Conservation (phyloP, 176 grass and related monocot genomes). For the Cenchrus fungigraminus region DNA sequence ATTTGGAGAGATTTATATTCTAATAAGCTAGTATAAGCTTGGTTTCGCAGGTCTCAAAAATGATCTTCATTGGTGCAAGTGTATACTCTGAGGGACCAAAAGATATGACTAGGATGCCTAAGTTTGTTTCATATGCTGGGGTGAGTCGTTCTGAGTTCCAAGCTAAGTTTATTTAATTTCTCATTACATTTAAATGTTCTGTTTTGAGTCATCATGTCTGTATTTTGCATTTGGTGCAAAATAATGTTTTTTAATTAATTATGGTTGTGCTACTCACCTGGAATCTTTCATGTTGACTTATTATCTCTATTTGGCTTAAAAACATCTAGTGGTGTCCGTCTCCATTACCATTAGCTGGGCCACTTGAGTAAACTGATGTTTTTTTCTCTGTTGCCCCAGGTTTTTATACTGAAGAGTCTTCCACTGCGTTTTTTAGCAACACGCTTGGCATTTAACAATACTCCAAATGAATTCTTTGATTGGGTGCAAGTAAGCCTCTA, state of each 20-base stretch:
- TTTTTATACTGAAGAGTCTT: conserved; percentile 76
- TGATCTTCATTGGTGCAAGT: conserved; percentile 93
- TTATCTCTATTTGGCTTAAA: conserved; percentile 5
- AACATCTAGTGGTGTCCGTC: neutral
- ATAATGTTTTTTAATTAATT: neutral
- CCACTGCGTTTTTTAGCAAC: conserved; percentile 69
- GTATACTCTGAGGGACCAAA: conserved; percentile 76
- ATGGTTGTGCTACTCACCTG: conserved; percentile 7
- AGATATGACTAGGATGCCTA: conserved; percentile 76
- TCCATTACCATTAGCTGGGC: conserved; percentile 11
- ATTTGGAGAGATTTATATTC: conserved; percentile 1
- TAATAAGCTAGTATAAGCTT: conserved; percentile 22
- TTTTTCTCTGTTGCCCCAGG: conserved; percentile 44
- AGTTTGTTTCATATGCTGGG: conserved; percentile 76
- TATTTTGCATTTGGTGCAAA: conserved; percentile 7
- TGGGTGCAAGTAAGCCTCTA: conserved; percentile 74
- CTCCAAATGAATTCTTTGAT: conserved; percentile 62
- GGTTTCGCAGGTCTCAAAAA: conserved; percentile 69
- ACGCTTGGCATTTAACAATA: conserved; percentile 59
- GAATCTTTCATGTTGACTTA: conserved; percentile 4
- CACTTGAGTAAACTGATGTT: neutral
- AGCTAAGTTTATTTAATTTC: neutral
- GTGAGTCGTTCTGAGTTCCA: conserved; percentile 50
- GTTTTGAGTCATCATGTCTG: neutral
- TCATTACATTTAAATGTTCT: conserved; percentile 11